Evolutionary conservation across 106 monocot genomes (phyloP), one percentile per base, ranked within the genome.

Genomic region (Dioscorea alata): DNA sequence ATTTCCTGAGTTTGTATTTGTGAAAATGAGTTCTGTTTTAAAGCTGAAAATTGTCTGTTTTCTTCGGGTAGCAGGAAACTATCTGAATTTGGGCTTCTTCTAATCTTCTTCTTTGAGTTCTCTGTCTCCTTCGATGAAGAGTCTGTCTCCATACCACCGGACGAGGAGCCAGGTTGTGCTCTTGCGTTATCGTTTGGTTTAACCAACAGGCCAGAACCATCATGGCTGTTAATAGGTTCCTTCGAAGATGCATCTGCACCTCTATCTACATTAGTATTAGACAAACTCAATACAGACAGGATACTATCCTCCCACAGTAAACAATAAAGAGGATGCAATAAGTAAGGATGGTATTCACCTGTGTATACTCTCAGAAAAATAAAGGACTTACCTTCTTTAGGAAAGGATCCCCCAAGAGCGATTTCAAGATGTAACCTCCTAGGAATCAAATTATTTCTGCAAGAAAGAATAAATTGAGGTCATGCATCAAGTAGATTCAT

Each of bases 371-470:
- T 42, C 42, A 42, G 10, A 42, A 42, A 42, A 42, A 42, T 42
- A 31, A 8, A 18, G 20, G 13, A 50, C 70, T 77, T 81, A 85
- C 99, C 90, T 74, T 93, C 93, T 71, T 68, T 78, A 33, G 85
- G 70, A 19, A 77, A 78, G 56, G 22, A 75, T 23, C 69, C 90
- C 21, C 93, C 99, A 20, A 99, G 71, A 32, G 99, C 93, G 80
- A 93, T 81, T 72, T 99, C 93, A 70, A 99, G 87, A 83, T 99
- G 99, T 57, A 83, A 65, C 61, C 86, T 99, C 79, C 93, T 76
- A n/a, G 99, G 99, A 20, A 71, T 63, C 81, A 99, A 73, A 82
- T 90, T 93, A 66, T 93, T 99, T 78, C 99, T 99, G 78, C 72
- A 83, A 16, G 50, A 14, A 58, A 62, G 2, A 49, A 15, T 63